A percentile compares a stretch with the other conserved stretches of the same genome.
Evolutionary conservation across 371 early-diverging fungal genomes (phyloP).

Genomic region (Paraphysoderma sedebokerense): DNA sequence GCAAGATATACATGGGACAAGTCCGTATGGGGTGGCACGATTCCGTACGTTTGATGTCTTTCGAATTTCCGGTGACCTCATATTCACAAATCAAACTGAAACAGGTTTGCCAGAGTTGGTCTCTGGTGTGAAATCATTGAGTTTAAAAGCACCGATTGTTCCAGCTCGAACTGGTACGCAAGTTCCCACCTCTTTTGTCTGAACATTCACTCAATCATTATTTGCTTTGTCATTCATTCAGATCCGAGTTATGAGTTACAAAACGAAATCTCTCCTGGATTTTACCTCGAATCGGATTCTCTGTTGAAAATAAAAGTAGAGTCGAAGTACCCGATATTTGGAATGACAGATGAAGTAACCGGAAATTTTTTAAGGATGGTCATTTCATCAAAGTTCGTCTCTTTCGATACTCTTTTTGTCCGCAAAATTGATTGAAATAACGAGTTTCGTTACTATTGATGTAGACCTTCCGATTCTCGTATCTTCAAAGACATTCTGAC

Average conservation of each 20-base stretch:
- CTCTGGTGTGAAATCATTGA: background rate
- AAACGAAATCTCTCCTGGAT: background rate
- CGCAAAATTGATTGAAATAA: background rate
- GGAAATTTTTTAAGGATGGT: background rate
- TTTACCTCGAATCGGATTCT: constrained; percentile 1
- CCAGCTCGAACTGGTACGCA: background rate
- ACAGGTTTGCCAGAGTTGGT: background rate
- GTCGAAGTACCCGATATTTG: background rate
- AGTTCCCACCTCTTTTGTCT: background rate
- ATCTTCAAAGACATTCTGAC: background rate
- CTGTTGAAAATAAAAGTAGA: background rate
- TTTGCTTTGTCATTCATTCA: too few relatives aligned
- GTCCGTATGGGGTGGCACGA: background rate
- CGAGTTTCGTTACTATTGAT: background rate
- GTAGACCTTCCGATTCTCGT: background rate
- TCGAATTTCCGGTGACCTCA: too few relatives aligned
- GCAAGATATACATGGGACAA: background rate
- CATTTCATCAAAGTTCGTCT: background rate
- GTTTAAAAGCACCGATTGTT: background rate
- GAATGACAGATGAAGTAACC: background rate
- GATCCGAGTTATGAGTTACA: background rate
- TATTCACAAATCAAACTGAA: background rate
- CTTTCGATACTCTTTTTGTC: background rate
- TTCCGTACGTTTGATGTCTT: background rate
- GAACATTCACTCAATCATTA: too few relatives aligned